Evolutionary conservation across 2,329 filamentous ascomycete genomes (phyloP), one percentile per base, ranked within the genome.

Genomic region (Fusarium drepaniforme): DNA sequence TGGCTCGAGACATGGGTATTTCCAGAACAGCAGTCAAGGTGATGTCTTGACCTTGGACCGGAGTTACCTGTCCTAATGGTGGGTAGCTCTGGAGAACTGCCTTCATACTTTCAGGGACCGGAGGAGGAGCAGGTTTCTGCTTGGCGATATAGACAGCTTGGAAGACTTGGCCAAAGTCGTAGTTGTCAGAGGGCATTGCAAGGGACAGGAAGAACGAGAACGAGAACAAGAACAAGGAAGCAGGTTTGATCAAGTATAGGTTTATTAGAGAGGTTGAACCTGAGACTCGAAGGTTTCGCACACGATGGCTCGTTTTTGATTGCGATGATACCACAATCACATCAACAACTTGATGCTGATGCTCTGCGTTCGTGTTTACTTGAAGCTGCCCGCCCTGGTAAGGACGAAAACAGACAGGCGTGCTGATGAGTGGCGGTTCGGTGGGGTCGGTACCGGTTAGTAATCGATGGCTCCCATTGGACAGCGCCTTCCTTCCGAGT

Each of bases 61-160:
- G 87, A 2, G 94, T 95, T 28, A 93, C 88, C 80, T 96, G 93
- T 3, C 92, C 94, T 62, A 98, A 83, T 1, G 94, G 90, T 15
- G 96, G 96, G 78, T 91, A 92, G 70, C 86, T 87, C 25, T 85
- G 85, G 21, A 89, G 75, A 15, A 79, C 76, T 40, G 82, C 80
- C 8, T 81, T 82, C 83, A 86, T 87, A 3, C 70, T 73, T 63
- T 81, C 77, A 46, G 77, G 6, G 56, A 80, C 66, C 35, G 72
- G 63, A 30, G 70, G 66, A 30, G 80, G 80, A 44, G 79, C 70
- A 38, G 78, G 73, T 64, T 83, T 85, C 68, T 84, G 84, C 66
- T 83, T 82, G 30, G 84, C 81, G 44, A 85, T 77, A 61, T 82
- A 81, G 51, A 82, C 78, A 66, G 82, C 78, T 66, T 84, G 82